These are phyloP conservation scores for Botrytis byssoidea DNA, from an alignment of 2,329 filamentous ascomycete species.

Conservation along the genomic window DNA sequence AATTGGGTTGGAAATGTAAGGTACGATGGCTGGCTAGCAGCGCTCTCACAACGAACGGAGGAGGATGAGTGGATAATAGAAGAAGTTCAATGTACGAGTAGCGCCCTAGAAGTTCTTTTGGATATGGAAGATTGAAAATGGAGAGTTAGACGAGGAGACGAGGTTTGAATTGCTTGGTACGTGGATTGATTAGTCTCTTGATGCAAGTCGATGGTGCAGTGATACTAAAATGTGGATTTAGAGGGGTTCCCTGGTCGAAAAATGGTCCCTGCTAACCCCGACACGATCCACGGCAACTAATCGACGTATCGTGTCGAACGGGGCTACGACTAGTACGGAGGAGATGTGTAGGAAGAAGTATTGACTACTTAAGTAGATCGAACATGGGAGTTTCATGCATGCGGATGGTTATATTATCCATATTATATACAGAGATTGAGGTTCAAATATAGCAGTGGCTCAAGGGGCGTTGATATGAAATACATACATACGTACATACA, in stretches of 20 bases:
- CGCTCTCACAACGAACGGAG: conserved; percentile 6
- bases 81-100: background rate
- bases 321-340: conserved; percentile 3
- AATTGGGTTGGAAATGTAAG: conserved; percentile 16
- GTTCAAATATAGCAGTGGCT: conserved; percentile 4
- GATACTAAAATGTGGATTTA: conserved; percentile 9
- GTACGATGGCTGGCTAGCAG: conserved; percentile 22
- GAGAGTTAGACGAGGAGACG: background rate
- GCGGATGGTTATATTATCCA: background rate
- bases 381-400: conserved; percentile 15
- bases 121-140: conserved; percentile 15
- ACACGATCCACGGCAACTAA: conserved; percentile 13
- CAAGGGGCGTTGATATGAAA: background rate
- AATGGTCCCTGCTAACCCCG: conserved; percentile 1
- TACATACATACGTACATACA: background rate
- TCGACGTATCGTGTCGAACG: conserved; percentile 6
- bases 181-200: background rate
- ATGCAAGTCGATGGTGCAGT: conserved; percentile 13
- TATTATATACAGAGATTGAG: background rate
- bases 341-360: conserved; percentile 8
- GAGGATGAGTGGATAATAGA: conserved; percentile 7
- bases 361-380: background rate
- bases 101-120: conserved; percentile 16
- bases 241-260: conserved; percentile 7
- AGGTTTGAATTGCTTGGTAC: conserved; percentile 6